Base-by-base conservation (phyloP, 306 rosid species). In the Gillenia trifoliata region DNA sequence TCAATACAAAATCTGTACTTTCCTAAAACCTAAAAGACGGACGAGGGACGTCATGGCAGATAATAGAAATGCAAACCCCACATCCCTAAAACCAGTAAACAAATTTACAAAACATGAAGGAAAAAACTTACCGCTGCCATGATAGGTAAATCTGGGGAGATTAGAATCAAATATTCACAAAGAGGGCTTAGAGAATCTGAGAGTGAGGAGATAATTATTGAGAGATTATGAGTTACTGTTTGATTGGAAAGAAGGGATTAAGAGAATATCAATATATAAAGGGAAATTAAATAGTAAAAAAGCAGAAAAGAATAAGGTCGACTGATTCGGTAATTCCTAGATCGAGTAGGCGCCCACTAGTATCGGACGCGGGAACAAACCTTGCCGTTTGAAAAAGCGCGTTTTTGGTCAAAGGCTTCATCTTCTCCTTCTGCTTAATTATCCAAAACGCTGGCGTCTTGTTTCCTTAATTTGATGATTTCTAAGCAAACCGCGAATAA, bases 51-150 rank as follows among this genome's bases (percentile, higher is more conserved):
- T 45, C 52, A 1, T 15, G 20, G 15, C 49, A 33, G 13, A n/a
- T 34, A 16, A 68, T 20, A 16, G 12, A 43, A 15, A 13, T 45
- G 17, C 56, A 72, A 38, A 55, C 49, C 31, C 9, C 15, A 43
- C 13, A 16, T 26, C 25, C 34, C 43, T 61, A 41, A 28, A 31
- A 54, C 3, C 56, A 55, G 61, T 28, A 22, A 54, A 36, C 41
- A 36, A 36, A 36, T 36, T 36, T 36, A 36, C 41, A 36, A 54
- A 47, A 43, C 66, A 19, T 2, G 34, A 7, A 19, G 28, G 56
- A 16, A 17, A 29, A 12, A 23, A 12, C 50, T 47, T 71, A 81
- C 84, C 34, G 84, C 56, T 10, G 80, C 74, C 84, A 81, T 23
- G 56, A 29, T 10, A 16, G 23, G 25, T 6, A 36, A 50, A 68